Evolutionary conservation across 371 early-diverging fungal species (phyloP).

Genomic region (Conidiobolus incongruus): DNA sequence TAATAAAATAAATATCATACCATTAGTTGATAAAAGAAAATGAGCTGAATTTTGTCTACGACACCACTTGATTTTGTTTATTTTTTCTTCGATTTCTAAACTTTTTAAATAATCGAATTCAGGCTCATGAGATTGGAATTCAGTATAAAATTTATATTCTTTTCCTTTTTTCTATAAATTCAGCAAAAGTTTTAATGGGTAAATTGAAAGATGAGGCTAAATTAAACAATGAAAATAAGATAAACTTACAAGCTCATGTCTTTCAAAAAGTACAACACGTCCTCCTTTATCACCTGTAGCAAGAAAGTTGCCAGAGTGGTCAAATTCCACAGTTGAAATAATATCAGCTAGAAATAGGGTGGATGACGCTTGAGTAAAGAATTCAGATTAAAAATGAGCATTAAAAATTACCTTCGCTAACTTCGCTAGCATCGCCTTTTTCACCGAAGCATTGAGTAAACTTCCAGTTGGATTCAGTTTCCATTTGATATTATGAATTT

Average conservation of each 20-base stretch:
- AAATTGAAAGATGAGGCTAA: not conserved
- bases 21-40: constrained; percentile 91
- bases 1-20: constrained; percentile 17
- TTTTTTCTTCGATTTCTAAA: constrained; percentile 98
- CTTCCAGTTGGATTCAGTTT: constrained; percentile 63
- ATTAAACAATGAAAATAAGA: not conserved
- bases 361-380: not conserved
- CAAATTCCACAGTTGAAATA: constrained; percentile 95
- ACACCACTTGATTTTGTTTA: constrained; percentile 97
- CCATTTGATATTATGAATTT: constrained; percentile 6
- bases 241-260: constrained; percentile 74
- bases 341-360: constrained; percentile 61
- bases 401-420: constrained; percentile 71
- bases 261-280: constrained; percentile 88
- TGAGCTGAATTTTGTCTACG: constrained; percentile 83
- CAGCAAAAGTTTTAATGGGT: not conserved
- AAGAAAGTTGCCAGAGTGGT: constrained; percentile 87
- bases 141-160: constrained; percentile 96
- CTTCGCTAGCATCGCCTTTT: constrained; percentile 92
- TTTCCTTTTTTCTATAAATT: constrained; percentile 80
- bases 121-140: constrained; percentile 97
- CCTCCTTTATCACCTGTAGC: constrained; percentile 97
- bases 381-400: not conserved
- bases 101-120: constrained; percentile 99
- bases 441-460: constrained; percentile 98